Evolutionary conservation across 345 rosid genomes (phyloP), one percentile per base, ranked within the genome.

Genomic region (Citrus cavaleriei): DNA sequence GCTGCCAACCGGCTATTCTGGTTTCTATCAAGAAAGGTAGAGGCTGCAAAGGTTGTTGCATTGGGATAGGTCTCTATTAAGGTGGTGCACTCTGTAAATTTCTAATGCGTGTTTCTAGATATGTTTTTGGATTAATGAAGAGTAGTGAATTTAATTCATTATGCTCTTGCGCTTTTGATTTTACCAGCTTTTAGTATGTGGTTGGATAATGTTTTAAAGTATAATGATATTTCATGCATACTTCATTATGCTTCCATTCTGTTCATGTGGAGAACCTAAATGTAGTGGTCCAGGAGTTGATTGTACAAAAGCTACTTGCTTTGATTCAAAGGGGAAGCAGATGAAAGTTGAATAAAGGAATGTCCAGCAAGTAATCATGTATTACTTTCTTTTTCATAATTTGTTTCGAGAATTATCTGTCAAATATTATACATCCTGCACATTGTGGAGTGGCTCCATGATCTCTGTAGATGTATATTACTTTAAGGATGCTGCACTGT

Each of bases 61-160:
- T 40, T 58, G 35, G 65, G 42, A 72, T 25, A 21, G 32, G 61
- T 10, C 49, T 60, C 40, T 2, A 49, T 65, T 24, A 73, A 61
- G 81, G 67, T 67, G 58, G 34, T 79, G 59, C 51, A 37, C 63
- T 61, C 35, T 62, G 65, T 51, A 75, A 62, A 35, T 63, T 13
- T 62, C 18, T 18, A 10, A 49, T n/a, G 35, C 64, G 21, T 65
- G 21, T 67, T 37, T 65, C 25, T 51, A 18, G 35, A 64, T 30
- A 35, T 37, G 12, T 18, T 34, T 80, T 25, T 57, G 19, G 65
- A 62, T 14, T 61, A 32, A 24, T 57, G 72, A 66, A 73, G 59
- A 25, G 40, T 46, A 55, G 30, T 28, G 18, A 28, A 27, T 66
- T 63, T 5, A 21, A 38, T 64, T 30, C 72, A 19, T 42, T 62